phyloP scores from a whole-genome alignment of 495 filamentous ascomycete genomes.

The Durotheca rogersii region DNA sequence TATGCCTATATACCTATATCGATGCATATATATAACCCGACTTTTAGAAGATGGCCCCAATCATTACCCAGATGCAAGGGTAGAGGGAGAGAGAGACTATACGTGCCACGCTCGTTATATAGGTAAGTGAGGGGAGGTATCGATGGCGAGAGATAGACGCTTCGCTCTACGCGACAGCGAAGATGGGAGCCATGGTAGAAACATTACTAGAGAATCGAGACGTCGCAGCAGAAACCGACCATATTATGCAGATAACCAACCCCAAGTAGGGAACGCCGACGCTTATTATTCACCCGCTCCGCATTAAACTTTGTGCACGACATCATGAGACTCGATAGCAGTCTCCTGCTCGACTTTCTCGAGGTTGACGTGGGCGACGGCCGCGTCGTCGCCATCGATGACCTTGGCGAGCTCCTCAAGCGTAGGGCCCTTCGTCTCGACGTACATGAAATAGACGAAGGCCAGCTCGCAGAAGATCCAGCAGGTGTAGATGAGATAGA shows the following conservation, averaged over 20 bases:
- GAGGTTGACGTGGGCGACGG: constrained; percentile 46
- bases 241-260: not conserved
- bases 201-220: constrained; percentile 10
- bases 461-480: constrained; percentile 60
- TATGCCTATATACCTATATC: too few relatives aligned
- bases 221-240: constrained; percentile 6
- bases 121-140: constrained; percentile 30
- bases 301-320: constrained; percentile 26
- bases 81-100: constrained; percentile 12
- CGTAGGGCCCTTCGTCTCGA: constrained; percentile 64
- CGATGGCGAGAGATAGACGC: constrained; percentile 17
- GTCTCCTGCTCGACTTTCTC: constrained; percentile 42
- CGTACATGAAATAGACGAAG: constrained; percentile 65
- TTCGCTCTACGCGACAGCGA: constrained; percentile 19
- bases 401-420: constrained; percentile 65
- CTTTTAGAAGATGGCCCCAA: too few relatives aligned
- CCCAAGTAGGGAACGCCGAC: not conserved
- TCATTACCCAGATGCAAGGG: too few relatives aligned
- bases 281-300: not conserved
- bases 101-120: constrained; percentile 23
- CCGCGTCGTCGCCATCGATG: constrained; percentile 59
- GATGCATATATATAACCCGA: too few relatives aligned
- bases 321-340: constrained; percentile 34
- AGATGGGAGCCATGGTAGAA: not conserved
- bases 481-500: constrained; percentile 64